Evolutionary conservation across 2,329 filamentous ascomycete genomes (phyloP), one percentile per base, ranked within the genome.

Genomic region (Truncatella angustata): DNA sequence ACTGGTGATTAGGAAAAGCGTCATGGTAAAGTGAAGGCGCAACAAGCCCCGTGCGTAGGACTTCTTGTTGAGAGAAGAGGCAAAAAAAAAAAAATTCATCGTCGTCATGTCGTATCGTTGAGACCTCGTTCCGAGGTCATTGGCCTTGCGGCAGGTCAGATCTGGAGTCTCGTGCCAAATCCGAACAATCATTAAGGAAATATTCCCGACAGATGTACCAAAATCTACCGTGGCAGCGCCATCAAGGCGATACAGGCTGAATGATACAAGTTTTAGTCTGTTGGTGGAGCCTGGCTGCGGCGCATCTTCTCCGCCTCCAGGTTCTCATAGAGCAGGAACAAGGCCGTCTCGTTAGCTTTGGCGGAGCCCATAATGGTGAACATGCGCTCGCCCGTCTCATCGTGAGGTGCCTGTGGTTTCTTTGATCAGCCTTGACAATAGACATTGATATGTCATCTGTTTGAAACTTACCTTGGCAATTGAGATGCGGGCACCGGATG

Each of bases 241-340:
- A 54, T 58, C 21, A 49, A 20, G 23, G 34, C 35, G 30, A 39
- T 11, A 18, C 30, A 14, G 46, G 23, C 14, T 34, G 20, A 26
- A 36, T 26, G 24, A 39, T 28, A 20, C 18, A n/a, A 23, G 24
- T 18, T 51, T 62, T 83, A 83, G 69, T 84, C 81, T 46, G 72
- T 60, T 48, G 75, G 66, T 63, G 79, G 78, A 51, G 85, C 82
- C 74, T 95, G 88, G 79, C 91, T 96, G 70, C 94, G 90, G 65
- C 94, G 91, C 86, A 95, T 95, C 84, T 99, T 99, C 79, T 99
- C 94, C 14, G 92, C 93, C 77, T 99, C 94, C 48, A 99, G 84
- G 73, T 99, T 99, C 80, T 99, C 94, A 70, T 99, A 99, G 58
- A 99, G 80, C 50, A 99, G 85, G 73, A 96, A 97, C 24, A 99